Percentiles rank a stretch among this genome's conserved stretches.
Conservation (phyloP, 2,329 filamentous ascomycete species). For the Pseudogymnoascus sp. region DNA sequence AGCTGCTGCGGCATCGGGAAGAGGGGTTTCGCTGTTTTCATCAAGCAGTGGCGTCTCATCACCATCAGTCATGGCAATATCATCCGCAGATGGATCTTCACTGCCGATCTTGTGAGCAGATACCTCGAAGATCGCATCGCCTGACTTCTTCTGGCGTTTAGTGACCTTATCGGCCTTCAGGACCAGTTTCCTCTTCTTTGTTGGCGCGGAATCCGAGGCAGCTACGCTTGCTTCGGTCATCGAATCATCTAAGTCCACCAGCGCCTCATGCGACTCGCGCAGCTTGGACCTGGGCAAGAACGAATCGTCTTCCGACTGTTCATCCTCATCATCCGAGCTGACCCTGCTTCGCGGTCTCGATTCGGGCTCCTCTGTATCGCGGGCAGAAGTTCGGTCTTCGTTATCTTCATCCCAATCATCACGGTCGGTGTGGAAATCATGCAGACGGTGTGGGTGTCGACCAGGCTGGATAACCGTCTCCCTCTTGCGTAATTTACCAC, state of each 20-base stretch:
- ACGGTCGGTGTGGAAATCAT: slow-evolving; percentile 67
- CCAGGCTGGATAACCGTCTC: slow-evolving; percentile 37
- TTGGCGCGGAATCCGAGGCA: slow-evolving; percentile 48
- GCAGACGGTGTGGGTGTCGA: slow-evolving; percentile 54
- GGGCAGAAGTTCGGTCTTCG: slow-evolving; percentile 55
- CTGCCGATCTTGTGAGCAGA: slow-evolving; percentile 48
- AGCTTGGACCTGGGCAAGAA: slow-evolving; percentile 18
- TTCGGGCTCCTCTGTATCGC: slow-evolving; percentile 80
- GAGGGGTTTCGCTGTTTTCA: slow-evolving; percentile 44
- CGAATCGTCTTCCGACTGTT: slow-evolving; percentile 27
- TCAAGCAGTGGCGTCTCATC: slow-evolving; percentile 40
- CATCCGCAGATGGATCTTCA: slow-evolving; percentile 39
- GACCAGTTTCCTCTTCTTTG: slow-evolving; percentile 69
- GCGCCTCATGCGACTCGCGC: neutral
- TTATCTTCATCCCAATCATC: slow-evolving; percentile 82
- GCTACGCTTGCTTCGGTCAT: slow-evolving; percentile 69
- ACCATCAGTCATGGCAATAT: slow-evolving; percentile 43
- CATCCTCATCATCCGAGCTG: slow-evolving; percentile 50
- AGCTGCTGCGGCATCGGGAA: slow-evolving; percentile 28
- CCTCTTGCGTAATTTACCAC: neutral
- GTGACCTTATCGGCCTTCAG: slow-evolving; percentile 61
- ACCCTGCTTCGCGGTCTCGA: slow-evolving; percentile 73
- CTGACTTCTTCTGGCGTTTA: slow-evolving; percentile 74
- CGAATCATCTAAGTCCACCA: slow-evolving; percentile 44
- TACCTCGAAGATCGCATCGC: slow-evolving; percentile 70